These are phyloP conservation scores for Gonapodya sp. DNA, from an alignment of 192 early-diverging fungal species.

Conservation along the genomic window DNA sequence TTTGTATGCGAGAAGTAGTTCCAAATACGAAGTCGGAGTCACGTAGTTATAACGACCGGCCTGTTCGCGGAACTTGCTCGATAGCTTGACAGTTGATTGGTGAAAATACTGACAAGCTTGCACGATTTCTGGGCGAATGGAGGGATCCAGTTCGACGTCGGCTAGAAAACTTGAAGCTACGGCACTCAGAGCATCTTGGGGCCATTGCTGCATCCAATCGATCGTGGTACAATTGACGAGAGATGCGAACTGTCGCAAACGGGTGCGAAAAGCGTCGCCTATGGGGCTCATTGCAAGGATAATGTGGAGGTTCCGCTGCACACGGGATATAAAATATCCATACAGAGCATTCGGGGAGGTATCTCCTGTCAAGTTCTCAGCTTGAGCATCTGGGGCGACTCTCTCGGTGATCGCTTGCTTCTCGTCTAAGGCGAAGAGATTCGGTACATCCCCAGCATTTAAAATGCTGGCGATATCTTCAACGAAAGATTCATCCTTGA, in stretches of 20 bases:
- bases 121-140: conserved; percentile 30
- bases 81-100: conserved; percentile 35
- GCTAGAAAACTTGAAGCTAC: conserved; percentile 43
- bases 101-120: conserved; percentile 50
- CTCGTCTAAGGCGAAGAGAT: conserved; percentile 43
- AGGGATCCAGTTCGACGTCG: conserved; percentile 35
- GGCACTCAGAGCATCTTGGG: conserved; percentile 43
- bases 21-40: conserved; percentile 49
- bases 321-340: conserved; percentile 36
- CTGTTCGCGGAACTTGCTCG: conserved; percentile 29
- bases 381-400: conserved; percentile 29
- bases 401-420: conserved; percentile 50
- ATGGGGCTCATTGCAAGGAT: conserved; percentile 47
- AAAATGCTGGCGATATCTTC: conserved; percentile 54
- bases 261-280: conserved; percentile 45
- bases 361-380: conserved; percentile 11
- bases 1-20: conserved; percentile 47
- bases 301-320: conserved; percentile 43
- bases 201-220: conserved; percentile 57
- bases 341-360: conserved; percentile 33
- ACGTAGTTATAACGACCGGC: conserved; percentile 46
- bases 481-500: conserved; percentile 49
- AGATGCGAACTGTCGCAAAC: conserved; percentile 43
- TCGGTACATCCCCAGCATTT: conserved; percentile 50
- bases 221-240: conserved; percentile 54